A percentile compares a stretch with the other conserved stretches of the same genome.
Evolutionary conservation across 192 early-diverging fungal genomes (phyloP).

Genomic region (Coemansia sp.): DNA sequence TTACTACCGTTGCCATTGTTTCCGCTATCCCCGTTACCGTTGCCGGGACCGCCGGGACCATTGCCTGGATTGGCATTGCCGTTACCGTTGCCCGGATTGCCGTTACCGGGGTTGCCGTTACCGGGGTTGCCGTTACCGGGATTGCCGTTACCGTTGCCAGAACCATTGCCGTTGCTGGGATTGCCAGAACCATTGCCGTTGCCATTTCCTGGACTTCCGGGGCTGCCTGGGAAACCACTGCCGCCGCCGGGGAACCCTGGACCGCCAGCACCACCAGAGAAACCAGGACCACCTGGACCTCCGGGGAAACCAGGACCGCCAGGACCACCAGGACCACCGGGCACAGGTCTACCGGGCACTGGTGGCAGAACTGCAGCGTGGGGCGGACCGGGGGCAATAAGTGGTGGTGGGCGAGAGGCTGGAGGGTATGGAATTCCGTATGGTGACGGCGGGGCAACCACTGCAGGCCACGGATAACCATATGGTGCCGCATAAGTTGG

Average conservation of each 20-base stretch:
- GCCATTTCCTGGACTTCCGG: slow-evolving; percentile 9
- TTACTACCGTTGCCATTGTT: slow-evolving; percentile 9
- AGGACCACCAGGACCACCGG: slow-evolving; percentile 12
- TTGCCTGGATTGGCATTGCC: not conserved
- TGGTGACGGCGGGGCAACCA: slow-evolving; percentile 20
- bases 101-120: not conserved
- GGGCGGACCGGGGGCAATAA: slow-evolving; percentile 20
- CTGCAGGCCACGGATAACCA: slow-evolving; percentile 31
- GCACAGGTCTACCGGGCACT: slow-evolving; percentile 4
- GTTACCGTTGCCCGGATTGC: slow-evolving; percentile 9
- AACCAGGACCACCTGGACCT: not conserved
- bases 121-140: slow-evolving; percentile 4
- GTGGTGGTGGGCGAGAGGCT: slow-evolving; percentile 12
- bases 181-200: not conserved
- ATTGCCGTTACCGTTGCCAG: slow-evolving; percentile 7
- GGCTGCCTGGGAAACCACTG: slow-evolving; percentile 7
- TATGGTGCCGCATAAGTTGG: slow-evolving; percentile 16
- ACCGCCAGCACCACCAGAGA: slow-evolving; percentile 20
- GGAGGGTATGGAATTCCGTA: slow-evolving; percentile 9
- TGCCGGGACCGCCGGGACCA: slow-evolving; percentile 1
- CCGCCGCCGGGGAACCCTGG: slow-evolving; percentile 21
- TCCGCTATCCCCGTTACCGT: slow-evolving; percentile 6
- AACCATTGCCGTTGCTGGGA: slow-evolving; percentile 1
- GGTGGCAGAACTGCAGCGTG: not conserved
- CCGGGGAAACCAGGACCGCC: slow-evolving; percentile 19